Evolutionary conservation across 805 yeast species (phyloP).

Genomic region (Candida nanaspora): DNA sequence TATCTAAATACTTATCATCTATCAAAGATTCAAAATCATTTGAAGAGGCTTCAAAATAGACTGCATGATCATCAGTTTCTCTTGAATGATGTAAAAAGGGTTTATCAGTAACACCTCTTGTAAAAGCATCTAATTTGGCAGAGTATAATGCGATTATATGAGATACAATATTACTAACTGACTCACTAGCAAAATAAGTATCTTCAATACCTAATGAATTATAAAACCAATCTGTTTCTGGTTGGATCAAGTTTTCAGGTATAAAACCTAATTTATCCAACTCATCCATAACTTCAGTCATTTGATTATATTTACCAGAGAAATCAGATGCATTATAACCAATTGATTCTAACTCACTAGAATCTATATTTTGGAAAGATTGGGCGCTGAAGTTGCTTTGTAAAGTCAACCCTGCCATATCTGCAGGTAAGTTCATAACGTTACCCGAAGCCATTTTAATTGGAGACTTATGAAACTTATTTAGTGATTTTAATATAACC

Average conservation of each 20-base stretch:
- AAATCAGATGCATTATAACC: slow-evolving; percentile 77
- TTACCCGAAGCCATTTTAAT: background rate
- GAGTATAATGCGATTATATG: slow-evolving; percentile 87
- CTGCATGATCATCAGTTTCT: slow-evolving; percentile 81
- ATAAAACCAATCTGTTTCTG: slow-evolving; percentile 88
- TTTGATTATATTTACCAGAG: slow-evolving; percentile 58
- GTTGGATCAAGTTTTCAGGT: slow-evolving; percentile 79
- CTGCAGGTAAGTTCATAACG: background rate
- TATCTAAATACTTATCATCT: slow-evolving; percentile 75
- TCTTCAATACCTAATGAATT: slow-evolving; percentile 84
- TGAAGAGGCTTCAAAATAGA: slow-evolving; percentile 71
- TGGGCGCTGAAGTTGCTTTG: slow-evolving; percentile 29
- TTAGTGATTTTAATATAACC: too few species aligned
- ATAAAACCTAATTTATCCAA: slow-evolving; percentile 81
- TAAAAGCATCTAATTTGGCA: slow-evolving; percentile 85
- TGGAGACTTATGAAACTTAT: too few species aligned
- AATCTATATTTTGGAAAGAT: slow-evolving; percentile 26
- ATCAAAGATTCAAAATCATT: slow-evolving; percentile 62
- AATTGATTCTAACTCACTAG: slow-evolving; percentile 20
- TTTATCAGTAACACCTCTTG: slow-evolving; percentile 42
- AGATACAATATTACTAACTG: slow-evolving; percentile 70
- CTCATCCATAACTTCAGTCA: slow-evolving; percentile 72
- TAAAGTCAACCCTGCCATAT: slow-evolving; percentile 18
- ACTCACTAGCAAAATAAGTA: slow-evolving; percentile 81
- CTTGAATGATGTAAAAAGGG: slow-evolving; percentile 73